Base-by-base conservation (phyloP, 352 stramenopile species). In the Saprolegnia parasitica region DNA sequence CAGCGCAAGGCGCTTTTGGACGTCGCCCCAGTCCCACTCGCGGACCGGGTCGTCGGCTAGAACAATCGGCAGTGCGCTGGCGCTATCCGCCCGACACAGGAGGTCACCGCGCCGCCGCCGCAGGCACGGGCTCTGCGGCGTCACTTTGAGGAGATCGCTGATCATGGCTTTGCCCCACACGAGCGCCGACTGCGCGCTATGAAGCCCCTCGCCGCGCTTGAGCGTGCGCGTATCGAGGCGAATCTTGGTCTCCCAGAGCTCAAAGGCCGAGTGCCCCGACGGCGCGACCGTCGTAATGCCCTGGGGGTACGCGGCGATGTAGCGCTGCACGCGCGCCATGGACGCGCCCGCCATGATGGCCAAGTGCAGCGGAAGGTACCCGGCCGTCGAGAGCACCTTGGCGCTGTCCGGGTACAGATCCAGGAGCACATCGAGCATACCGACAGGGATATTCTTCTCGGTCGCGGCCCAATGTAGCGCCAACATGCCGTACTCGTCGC, bases 381-480 rank as follows among this genome's bases (percentile, higher is more conserved):
- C 62, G n/a, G 32, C 46, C 20, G 13, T 68, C 26, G 62, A 68
- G 62, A 68, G 47, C 4, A 58, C 18, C 10, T 47, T 54, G 50
- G 47, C 62, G 26, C 47, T 24, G 37, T 68, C 32, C 3, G 62
- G 62, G 23, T 57, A 60, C n/a, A 58, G 32, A 21, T 47, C 32
- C 16, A 68, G 64, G 62, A 68, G 62, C n/a, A 57, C 24, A 8
- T 68, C 62, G 62, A 68, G 62, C 62, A 68, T 24, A 32, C 62
- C 62, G 29, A 68, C 21, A 23, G 62, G 62, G 32, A 68, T 68
- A 42, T 68, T 68, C 16, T 54, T 47, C 26, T 78, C 74, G 16
- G 72, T 77, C 54, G 52, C 67, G 56, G 75, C 54, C 74, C 74
- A 78, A 57, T 78, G 74, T 32, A 78, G 62, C 40, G 70, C 67